A percentile compares a stretch with the other conserved stretches of the same genome.
phyloP scores from a whole-genome alignment of 768 basidiomycete species.

The Pleurotus platypus region DNA sequence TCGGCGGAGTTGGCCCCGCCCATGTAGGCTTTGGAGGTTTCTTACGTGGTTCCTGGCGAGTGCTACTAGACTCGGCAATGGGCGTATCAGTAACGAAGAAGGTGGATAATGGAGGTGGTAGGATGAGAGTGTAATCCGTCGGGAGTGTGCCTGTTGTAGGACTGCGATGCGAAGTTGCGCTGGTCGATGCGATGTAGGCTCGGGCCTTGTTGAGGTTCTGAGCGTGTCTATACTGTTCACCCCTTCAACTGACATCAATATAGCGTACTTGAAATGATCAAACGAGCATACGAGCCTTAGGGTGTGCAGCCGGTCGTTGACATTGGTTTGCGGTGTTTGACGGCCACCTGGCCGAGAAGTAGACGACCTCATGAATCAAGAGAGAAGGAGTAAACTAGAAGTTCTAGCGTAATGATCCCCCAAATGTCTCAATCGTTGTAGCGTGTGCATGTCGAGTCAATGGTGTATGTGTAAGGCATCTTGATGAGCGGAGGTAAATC shows the following conservation, averaged over 20 bases:
- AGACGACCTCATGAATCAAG: not conserved
- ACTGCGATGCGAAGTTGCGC: not conserved
- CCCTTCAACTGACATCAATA: slow-evolving; percentile 32
- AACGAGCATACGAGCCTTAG: slow-evolving; percentile 36
- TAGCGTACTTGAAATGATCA: not conserved
- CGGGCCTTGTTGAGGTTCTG: slow-evolving; percentile 49
- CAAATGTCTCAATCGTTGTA: no score
- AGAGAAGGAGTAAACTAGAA: not conserved
- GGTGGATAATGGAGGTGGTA: slow-evolving; percentile 23
- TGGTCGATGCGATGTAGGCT: slow-evolving; percentile 21
- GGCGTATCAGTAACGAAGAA: slow-evolving; percentile 42
- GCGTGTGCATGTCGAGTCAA: not conserved
- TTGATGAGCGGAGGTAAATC: no score
- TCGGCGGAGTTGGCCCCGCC: slow-evolving; percentile 51
- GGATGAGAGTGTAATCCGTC: slow-evolving; percentile 13
- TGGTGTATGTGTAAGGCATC: not conserved
- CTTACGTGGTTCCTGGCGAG: not conserved
- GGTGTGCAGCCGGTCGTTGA: slow-evolving; percentile 48
- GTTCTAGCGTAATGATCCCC: not conserved
- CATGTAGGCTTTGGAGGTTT: slow-evolving; percentile 16
- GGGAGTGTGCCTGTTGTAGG: slow-evolving; percentile 5
- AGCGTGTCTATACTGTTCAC: slow-evolving; percentile 66
- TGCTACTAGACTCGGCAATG: slow-evolving; percentile 26
- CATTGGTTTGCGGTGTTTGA: slow-evolving; percentile 14
- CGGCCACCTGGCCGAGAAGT: not conserved